These are phyloP conservation scores for Pseudogymnoascus destructans DNA, from an alignment of 2,329 filamentous ascomycete genomes.

Conservation along the genomic window DNA sequence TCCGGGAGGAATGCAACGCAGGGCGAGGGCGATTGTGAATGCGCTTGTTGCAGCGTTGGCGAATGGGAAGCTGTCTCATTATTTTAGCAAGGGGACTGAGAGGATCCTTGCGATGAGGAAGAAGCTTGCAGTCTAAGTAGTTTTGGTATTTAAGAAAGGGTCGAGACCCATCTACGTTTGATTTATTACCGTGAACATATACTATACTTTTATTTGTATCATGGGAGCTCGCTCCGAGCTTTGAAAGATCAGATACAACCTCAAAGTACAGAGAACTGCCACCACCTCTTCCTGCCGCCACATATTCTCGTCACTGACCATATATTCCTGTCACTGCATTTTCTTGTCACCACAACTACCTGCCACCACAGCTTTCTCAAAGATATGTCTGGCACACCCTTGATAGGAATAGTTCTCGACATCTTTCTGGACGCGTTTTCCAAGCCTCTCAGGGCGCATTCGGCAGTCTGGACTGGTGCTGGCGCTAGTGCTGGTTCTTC, in stretches of 20 bases:
- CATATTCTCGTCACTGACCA: not conserved
- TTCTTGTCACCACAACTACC: not conserved
- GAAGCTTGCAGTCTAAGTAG: not conserved
- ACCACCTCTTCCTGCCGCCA: not conserved
- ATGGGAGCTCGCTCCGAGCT: too few species aligned
- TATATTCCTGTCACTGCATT: not conserved
- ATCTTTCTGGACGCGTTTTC: not conserved
- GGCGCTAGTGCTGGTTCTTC: not conserved
- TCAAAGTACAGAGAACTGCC: not conserved
- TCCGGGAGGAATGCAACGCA: constrained; percentile 23
- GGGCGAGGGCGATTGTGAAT: constrained; percentile 14
- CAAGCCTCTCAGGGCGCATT: not conserved
- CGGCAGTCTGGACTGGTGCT: not conserved
- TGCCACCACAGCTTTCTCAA: not conserved
- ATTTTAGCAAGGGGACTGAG: not conserved
- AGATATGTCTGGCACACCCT: not conserved
- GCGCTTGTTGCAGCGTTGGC: not conserved
- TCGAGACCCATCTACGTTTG: not conserved
- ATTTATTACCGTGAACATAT: not conserved
- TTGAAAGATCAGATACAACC: not conserved
- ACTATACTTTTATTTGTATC: not conserved
- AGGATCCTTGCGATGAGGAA: constrained; percentile 2
- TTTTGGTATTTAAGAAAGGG: not conserved
- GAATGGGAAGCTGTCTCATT: not conserved
- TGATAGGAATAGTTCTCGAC: not conserved